phyloP scores from a whole-genome alignment of 345 rosid genomes.

The Pseudoturritis turrita region DNA sequence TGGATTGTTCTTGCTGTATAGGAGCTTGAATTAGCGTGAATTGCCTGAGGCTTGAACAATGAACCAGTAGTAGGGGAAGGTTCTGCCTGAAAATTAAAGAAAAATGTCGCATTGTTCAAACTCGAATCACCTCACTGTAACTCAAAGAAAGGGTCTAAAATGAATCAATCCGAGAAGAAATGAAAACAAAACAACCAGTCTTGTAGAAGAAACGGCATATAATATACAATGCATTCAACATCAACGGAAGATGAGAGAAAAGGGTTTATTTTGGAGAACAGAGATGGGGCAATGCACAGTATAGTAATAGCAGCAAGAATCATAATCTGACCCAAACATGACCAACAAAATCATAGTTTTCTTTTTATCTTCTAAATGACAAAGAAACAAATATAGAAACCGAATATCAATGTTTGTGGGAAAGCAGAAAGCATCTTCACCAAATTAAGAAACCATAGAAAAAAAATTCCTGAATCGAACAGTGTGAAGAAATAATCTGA shows the following conservation, averaged over 20 bases:
- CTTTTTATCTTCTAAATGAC: not conserved
- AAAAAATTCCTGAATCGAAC: no score
- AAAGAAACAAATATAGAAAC: constrained; percentile 8
- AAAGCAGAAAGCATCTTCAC: constrained; percentile 2
- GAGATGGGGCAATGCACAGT: no score
- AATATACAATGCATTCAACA: not conserved
- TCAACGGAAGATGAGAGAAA: not conserved
- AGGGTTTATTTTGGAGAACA: no score
- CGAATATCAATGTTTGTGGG: not conserved
- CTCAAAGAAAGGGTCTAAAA: no score
- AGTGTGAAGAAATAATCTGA: not conserved
- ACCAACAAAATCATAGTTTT: not conserved
- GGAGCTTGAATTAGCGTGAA: constrained; percentile 39
- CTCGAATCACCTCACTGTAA: no score
- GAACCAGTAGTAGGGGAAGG: constrained; percentile 97
- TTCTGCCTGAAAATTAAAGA: constrained; percentile 51
- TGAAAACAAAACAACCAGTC: no score
- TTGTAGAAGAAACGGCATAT: no score
- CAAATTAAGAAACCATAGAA: not conserved
- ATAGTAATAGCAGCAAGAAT: not conserved
- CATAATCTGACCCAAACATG: not conserved
- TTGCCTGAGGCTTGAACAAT: constrained; percentile 54
- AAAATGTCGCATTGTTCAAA: not conserved
- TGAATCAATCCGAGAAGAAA: no score
- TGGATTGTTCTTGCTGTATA: constrained; percentile 33